Evolutionary conservation across 306 rosid genomes (phyloP).

Genomic region (Prunus fruticosa): DNA sequence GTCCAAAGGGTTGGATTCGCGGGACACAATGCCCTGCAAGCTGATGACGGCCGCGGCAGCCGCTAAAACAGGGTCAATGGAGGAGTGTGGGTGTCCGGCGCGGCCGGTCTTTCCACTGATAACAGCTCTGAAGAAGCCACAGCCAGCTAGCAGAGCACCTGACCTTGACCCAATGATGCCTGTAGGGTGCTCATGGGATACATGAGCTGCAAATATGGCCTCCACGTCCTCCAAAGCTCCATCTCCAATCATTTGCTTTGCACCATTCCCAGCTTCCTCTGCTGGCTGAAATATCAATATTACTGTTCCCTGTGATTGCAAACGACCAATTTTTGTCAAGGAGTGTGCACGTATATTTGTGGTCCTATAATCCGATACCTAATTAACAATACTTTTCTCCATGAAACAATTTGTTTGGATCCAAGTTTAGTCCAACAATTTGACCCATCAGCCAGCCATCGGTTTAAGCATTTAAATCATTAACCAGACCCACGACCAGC

Average conservation of each 20-base stretch:
- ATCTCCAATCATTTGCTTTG: slow-evolving; percentile 85
- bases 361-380: too few relatives aligned
- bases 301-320: slow-evolving; percentile 67
- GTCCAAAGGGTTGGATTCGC: slow-evolving; percentile 89
- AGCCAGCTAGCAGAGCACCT: slow-evolving; percentile 88
- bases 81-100: slow-evolving; percentile 47
- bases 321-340: neutral
- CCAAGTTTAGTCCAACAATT: neutral
- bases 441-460: neutral
- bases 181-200: slow-evolving; percentile 84
- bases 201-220: slow-evolving; percentile 90
- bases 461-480: neutral
- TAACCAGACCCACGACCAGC: neutral
- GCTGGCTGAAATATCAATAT: slow-evolving; percentile 92
- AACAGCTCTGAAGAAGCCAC: slow-evolving; percentile 88
- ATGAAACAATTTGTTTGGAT: neutral
- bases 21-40: slow-evolving; percentile 91
- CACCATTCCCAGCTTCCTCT: slow-evolving; percentile 98
- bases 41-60: slow-evolving; percentile 86
- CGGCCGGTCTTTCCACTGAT: slow-evolving; percentile 51
- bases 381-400: too few relatives aligned
- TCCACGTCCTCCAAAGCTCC: slow-evolving; percentile 83
- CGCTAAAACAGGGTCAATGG: slow-evolving; percentile 74
- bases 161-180: slow-evolving; percentile 77
- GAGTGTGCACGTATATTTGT: too few relatives aligned